phyloP scores from a whole-genome alignment of 345 rosid species.

The Eucalyptus erythrocorys region DNA sequence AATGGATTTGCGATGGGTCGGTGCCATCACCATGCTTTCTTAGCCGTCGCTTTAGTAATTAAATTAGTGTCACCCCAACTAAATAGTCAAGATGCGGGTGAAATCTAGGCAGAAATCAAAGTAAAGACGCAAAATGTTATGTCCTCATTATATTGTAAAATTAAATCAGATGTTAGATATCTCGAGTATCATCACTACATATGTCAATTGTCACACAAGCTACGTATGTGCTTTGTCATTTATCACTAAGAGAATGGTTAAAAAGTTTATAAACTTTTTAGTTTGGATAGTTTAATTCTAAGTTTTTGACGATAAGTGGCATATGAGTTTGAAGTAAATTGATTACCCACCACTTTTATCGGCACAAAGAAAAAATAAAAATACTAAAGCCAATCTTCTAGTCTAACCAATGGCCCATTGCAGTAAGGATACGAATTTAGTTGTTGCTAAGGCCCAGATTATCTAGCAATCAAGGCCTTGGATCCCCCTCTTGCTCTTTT shows the following conservation, averaged over 20 bases:
- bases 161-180: not conserved
- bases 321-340: not conserved
- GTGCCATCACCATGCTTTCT: not conserved
- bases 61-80: not conserved
- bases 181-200: not conserved
- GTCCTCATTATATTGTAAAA: not conserved
- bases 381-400: not conserved
- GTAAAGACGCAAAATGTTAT: not conserved
- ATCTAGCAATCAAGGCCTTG: not conserved
- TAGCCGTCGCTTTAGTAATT: accelerated
- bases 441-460: not conserved
- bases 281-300: too few species aligned
- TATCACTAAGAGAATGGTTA: not conserved
- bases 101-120: not conserved
- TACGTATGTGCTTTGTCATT: not conserved
- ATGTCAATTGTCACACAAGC: not conserved
- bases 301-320: accelerated
- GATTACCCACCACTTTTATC: not conserved
- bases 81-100: not conserved
- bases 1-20: not conserved
- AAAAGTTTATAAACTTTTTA: not conserved
- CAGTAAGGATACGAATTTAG: not conserved
- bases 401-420: not conserved
- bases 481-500: not conserved
- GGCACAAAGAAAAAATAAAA: not conserved